These are phyloP conservation scores for Trametes punicea DNA, from an alignment of 768 basidiomycete species.

Conservation along the genomic window DNA sequence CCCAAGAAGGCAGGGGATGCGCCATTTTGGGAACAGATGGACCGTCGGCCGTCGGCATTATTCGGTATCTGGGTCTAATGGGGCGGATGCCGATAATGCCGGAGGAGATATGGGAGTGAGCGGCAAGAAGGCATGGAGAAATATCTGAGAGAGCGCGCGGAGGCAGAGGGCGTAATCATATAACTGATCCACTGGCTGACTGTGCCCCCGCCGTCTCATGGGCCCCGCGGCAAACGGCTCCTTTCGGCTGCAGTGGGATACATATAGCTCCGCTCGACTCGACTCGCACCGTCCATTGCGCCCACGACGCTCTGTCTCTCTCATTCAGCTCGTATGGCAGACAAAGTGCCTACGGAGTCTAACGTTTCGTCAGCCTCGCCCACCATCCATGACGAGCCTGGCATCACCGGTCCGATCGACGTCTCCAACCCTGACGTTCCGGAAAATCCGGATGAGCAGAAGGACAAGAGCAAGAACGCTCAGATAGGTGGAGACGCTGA, in stretches of 20 bases:
- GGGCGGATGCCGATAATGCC: neutral
- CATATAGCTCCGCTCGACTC: neutral
- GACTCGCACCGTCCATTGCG: neutral
- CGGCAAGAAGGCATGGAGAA: neutral
- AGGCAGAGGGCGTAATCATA: too few species aligned
- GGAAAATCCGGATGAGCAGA: neutral
- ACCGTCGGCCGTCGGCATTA: neutral
- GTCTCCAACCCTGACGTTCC: neutral
- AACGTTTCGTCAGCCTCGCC: slow-evolving; percentile 9
- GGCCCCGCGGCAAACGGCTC: too few species aligned
- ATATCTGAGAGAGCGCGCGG: too few species aligned
- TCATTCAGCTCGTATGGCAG: neutral
- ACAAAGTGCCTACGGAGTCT: neutral
- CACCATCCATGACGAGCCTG: slow-evolving; percentile 14
- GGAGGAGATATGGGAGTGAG: neutral
- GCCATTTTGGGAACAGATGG: neutral
- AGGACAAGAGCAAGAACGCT: neutral
- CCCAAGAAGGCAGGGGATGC: neutral
- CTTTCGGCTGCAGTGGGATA: too few species aligned
- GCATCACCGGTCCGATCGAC: slow-evolving; percentile 7
- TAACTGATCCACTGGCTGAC: too few species aligned
- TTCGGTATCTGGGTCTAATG: neutral
- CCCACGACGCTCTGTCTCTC: neutral
- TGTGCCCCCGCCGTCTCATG: too few species aligned
- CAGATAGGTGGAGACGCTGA: neutral